A percentile compares a stretch with the other conserved stretches of the same genome.
phyloP scores from a whole-genome alignment of 176 grass and related monocot species.

The Metroxylon sagu region DNA sequence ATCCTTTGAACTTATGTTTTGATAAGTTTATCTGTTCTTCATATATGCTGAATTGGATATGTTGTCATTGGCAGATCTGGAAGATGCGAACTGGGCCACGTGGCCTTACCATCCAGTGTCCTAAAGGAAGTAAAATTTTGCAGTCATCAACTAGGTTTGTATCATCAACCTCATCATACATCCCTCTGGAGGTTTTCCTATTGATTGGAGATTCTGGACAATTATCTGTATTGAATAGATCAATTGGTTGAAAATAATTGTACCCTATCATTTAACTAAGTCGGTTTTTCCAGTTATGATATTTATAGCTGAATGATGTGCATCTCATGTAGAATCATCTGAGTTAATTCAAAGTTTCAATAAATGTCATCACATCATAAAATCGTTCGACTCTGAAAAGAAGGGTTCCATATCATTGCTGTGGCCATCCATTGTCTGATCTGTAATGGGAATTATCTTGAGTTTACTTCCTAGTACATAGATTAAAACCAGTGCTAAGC shows the following conservation, averaged over 20 bases:
- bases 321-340: no score
- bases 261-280: no score
- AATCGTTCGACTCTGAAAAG: no score
- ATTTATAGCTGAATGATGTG: no score
- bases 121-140: conserved; percentile 78
- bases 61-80: conserved; percentile 50
- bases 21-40: neutral
- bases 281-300: no score
- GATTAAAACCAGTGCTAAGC: no score
- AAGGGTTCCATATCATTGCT: no score
- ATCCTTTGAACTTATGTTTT: neutral
- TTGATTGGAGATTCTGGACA: conserved; percentile 88
- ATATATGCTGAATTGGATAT: neutral
- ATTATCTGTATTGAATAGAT: conserved; percentile 71
- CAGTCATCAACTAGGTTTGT: conserved; percentile 63
- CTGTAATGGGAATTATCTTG: no score
- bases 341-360: no score
- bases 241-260: conserved; percentile 29
- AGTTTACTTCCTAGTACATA: no score
- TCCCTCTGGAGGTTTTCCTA: conserved; percentile 71
- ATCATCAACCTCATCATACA: conserved; percentile 24
- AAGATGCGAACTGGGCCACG: conserved; percentile 87
- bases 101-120: conserved; percentile 63
- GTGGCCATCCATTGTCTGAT: no score
- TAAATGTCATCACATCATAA: no score